Base-by-base conservation (phyloP, 164 flowering plant genomes). In the Stephania yunnanensis region DNA sequence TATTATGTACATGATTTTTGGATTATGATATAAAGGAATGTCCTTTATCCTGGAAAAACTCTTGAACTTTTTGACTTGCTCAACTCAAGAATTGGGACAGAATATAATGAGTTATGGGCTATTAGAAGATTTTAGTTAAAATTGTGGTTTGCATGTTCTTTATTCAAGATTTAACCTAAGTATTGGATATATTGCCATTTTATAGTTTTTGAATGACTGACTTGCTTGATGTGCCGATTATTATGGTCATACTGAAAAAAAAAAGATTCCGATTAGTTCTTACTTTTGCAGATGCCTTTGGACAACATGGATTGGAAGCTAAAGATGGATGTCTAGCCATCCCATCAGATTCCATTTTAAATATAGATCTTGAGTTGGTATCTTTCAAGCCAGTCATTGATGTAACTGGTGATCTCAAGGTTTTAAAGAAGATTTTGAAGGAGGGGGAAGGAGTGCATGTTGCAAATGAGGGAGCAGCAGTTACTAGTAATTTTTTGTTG, bases 231-330 rank as follows among this genome's bases (percentile, higher is more conserved):
- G 42, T 36, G 42, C 42, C 4, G 42, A 36, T 36, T 36, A 36
- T 36, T 36, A 36, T 36, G 65, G 20, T 58, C 22, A 17, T 10
- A 7, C 22, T 58, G 65, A 5, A n/a, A n/a, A 58, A n/a, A 7
- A 22, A 46, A 70, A 22, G 42, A 66, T 19, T 71, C 75, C 42
- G 64, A 55, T 6, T 19, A 1, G 53, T 20, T 5, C 29, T 36
- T 36, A 7, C 31, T 74, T 15, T 55, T 83, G 80, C 85, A 91
- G 96, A 89, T 86, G 96, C 88, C 64, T 89, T 85, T 78, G 85
- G 85, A 22, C 86, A 85, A 66, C 55, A 74, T 17, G 88, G 86
- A 20, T 78, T 71, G 68, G 81, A 77, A 30, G 79, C 75, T 55
- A 36, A 13, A 2, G 12, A 76, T 76, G 84, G 78, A 31, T 74